Percentiles rank a stretch among this genome's conserved stretches.
Evolutionary conservation across 202 grass and related monocot species (phyloP).

Genomic region (Panicum hallii): DNA sequence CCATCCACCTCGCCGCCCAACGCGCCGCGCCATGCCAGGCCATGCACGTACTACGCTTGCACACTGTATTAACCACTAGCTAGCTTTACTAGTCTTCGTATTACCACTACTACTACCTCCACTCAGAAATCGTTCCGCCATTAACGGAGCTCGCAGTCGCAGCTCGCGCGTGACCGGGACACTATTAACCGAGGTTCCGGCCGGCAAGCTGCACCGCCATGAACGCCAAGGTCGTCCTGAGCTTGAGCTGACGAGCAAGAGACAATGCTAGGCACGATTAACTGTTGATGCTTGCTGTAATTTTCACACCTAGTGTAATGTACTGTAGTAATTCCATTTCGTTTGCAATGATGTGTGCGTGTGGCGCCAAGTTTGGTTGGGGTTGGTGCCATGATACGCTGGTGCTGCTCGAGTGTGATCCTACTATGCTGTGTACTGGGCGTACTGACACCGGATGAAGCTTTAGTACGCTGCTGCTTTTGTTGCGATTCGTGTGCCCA

Average conservation of each 20-base stretch:
- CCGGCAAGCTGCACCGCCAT: conserved; percentile 29
- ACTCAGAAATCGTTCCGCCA: neutral
- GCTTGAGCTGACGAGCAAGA: conserved; percentile 24
- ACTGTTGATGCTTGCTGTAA: neutral
- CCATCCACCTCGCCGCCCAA: neutral
- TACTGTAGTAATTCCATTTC: neutral
- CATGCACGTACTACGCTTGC: conserved; percentile 9
- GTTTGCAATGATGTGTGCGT: conserved; percentile 25
- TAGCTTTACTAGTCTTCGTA: neutral
- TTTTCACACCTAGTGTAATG: neutral
- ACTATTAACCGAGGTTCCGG: conserved; percentile 54
- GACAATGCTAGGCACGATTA: conserved; percentile 4
- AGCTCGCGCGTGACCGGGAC: conserved; percentile 33
- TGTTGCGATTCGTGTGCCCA: conserved; percentile 41
- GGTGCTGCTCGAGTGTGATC: conserved; percentile 19
- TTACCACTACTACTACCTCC: neutral
- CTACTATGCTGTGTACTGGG: neutral
- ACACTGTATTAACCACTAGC: conserved; percentile 16
- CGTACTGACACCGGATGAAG: neutral
- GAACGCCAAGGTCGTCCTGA: neutral
- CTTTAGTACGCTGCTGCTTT: conserved; percentile 26
- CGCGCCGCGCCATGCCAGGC: neutral
- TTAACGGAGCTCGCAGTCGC: conserved; percentile 37
- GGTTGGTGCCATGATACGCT: conserved; percentile 37
- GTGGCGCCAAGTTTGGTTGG: conserved; percentile 3